These are phyloP conservation scores for Isabelozyma gotoi DNA, from an alignment of 805 yeast species.

Conservation along the genomic window DNA sequence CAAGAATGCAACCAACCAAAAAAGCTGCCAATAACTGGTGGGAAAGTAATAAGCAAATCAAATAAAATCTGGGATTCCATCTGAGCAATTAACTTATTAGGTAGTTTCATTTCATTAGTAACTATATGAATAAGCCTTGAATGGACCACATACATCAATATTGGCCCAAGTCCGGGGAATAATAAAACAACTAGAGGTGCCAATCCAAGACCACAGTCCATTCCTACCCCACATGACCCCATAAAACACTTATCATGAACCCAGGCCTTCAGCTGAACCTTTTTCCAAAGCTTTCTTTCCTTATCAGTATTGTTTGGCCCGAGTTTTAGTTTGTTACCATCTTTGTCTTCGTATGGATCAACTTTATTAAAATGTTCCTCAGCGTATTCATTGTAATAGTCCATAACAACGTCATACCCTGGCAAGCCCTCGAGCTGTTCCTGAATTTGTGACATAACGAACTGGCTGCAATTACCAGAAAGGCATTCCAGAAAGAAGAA, in stretches of 20 bases:
- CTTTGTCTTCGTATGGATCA: slow-evolving; percentile 64
- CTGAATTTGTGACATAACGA: slow-evolving; percentile 22
- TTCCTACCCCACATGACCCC: slow-evolving; percentile 66
- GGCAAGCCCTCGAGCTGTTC: slow-evolving; percentile 44
- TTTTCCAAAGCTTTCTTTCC: slow-evolving; percentile 70
- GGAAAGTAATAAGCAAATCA: slow-evolving; percentile 72
- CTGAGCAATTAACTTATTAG: slow-evolving; percentile 58
- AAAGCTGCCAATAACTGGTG: slow-evolving; percentile 78
- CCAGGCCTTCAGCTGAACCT: slow-evolving; percentile 81
- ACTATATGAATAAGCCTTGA: slow-evolving; percentile 64
- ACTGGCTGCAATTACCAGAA: not conserved
- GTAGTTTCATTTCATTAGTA: slow-evolving; percentile 54
- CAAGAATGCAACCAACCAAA: slow-evolving; percentile 82
- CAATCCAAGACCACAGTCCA: slow-evolving; percentile 74
- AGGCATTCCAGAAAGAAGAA: not conserved
- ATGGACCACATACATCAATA: slow-evolving; percentile 77
- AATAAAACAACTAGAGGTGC: slow-evolving; percentile 67
- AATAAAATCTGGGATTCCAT: slow-evolving; percentile 74
- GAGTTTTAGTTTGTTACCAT: slow-evolving; percentile 61
- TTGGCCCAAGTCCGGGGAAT: slow-evolving; percentile 84
- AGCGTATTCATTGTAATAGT: slow-evolving; percentile 63
- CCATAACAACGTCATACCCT: slow-evolving; percentile 56
- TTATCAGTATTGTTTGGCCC: slow-evolving; percentile 51
- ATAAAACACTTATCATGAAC: slow-evolving; percentile 77
- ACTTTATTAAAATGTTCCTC: slow-evolving; percentile 62